Evolutionary conservation across 2,329 filamentous ascomycete species (phyloP).

Genomic region (Xylariaceae sp.): DNA sequence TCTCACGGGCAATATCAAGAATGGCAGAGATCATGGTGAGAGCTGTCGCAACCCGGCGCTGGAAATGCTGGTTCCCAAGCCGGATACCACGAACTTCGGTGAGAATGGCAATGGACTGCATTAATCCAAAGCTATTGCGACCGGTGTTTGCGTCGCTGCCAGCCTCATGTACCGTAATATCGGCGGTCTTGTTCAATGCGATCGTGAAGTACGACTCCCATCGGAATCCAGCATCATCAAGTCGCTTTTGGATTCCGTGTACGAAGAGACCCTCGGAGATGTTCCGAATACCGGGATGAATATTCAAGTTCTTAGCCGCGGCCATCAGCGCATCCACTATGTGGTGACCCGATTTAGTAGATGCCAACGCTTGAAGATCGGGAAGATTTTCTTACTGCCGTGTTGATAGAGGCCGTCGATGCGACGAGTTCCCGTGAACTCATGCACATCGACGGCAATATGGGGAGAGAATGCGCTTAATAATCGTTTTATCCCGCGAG

Average conservation of each 20-base stretch:
- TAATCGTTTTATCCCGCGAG: conserved; percentile 29
- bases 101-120: conserved; percentile 25
- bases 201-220: conserved; percentile 34
- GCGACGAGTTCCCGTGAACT: conserved; percentile 29
- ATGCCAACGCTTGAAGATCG: not conserved
- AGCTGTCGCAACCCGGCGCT: conserved; percentile 26
- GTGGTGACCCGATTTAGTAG: conserved; percentile 3
- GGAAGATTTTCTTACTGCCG: conserved; percentile 17
- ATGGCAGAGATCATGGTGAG: conserved; percentile 26
- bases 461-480: conserved; percentile 31
- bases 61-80: conserved; percentile 28
- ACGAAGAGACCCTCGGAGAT: conserved; percentile 28
- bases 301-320: conserved; percentile 30
- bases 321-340: conserved; percentile 30
- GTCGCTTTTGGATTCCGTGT: conserved; percentile 23
- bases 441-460: conserved; percentile 33
- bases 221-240: conserved; percentile 28
- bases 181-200: conserved; percentile 1
- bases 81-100: conserved; percentile 27
- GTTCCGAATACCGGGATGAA: conserved; percentile 29
- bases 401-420: conserved; percentile 28
- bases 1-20: conserved; percentile 25
- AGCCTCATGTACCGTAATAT: conserved; percentile 24
- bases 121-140: conserved; percentile 25
- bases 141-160: conserved; percentile 26